A percentile compares a stretch with the other conserved stretches of the same genome.
These are phyloP conservation scores for Avicennia marina DNA, from an alignment of 257 asterid genomes.

Conservation along the genomic window DNA sequence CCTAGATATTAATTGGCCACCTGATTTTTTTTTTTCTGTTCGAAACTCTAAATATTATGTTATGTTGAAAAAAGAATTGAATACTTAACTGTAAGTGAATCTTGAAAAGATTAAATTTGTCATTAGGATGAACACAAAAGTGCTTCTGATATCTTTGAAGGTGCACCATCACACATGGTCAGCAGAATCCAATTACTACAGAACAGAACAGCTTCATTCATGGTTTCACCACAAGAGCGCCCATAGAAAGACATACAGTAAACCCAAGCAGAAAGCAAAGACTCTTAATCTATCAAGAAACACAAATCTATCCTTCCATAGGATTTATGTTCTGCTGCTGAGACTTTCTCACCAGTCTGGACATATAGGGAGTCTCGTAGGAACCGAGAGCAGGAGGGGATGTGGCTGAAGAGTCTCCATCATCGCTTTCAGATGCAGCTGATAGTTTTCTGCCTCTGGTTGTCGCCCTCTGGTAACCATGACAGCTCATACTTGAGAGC, in stretches of 20 bases:
- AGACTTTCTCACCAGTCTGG: neutral
- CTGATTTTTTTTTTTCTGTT: too few species aligned
- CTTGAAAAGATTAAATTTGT: too few species aligned
- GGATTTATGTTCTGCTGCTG: neutral
- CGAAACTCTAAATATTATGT: too few species aligned
- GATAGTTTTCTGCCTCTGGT: conserved; percentile 18
- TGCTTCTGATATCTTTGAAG: too few species aligned
- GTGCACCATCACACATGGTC: too few species aligned
- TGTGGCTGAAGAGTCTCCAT: neutral
- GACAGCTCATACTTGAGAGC: conserved; percentile 31
- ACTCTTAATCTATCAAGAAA: too few species aligned
- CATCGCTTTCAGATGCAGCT: neutral
- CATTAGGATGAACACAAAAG: too few species aligned
- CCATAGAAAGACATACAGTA: neutral
- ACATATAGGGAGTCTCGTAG: neutral
- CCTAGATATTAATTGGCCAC: too few species aligned
- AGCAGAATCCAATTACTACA: neutral
- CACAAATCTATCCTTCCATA: neutral
- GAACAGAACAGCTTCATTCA: neutral
- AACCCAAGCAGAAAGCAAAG: neutral
- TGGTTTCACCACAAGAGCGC: neutral
- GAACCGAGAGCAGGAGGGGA: neutral
- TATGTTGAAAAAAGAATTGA: too few species aligned
- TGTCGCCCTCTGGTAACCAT: conserved; percentile 33
- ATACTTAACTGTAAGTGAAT: too few species aligned